phyloP scores from a whole-genome alignment of 768 basidiomycete species.

The Suillus clintonianus region DNA sequence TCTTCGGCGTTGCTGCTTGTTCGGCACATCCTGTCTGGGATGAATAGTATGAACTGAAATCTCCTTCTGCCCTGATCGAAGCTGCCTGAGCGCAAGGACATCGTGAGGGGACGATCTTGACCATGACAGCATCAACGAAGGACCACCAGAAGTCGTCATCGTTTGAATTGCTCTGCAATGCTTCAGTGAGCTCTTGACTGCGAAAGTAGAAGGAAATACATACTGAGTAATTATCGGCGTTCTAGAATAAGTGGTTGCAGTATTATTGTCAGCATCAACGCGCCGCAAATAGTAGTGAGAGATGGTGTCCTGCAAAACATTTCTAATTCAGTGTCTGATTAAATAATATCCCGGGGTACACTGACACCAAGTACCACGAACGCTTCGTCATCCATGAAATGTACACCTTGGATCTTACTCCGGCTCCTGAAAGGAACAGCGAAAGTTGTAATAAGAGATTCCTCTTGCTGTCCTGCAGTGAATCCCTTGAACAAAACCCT shows the following conservation, averaged over 20 bases:
- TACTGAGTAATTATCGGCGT: not conserved
- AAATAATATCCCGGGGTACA: not conserved
- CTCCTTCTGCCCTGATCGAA: slow-evolving; percentile 4
- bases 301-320: not conserved
- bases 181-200: not conserved
- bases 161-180: not conserved
- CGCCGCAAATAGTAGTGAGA: not conserved
- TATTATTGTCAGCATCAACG: not conserved
- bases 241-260: not conserved
- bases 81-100: not conserved
- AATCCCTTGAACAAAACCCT: slow-evolving; percentile 15
- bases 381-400: slow-evolving; percentile 21
- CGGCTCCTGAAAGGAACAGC: slow-evolving; percentile 19
- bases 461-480: slow-evolving; percentile 15
- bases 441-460: slow-evolving; percentile 3
- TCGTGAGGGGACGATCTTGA: slow-evolving; percentile 1
- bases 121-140: slow-evolving; percentile 1
- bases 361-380: slow-evolving; percentile 28
- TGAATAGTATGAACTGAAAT: not conserved
- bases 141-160: not conserved
- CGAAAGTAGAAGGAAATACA: not conserved
- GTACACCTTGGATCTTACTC: slow-evolving; percentile 22
- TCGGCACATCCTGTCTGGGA: not conserved
- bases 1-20: not conserved
- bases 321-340: not conserved